A percentile compares a stretch with the other conserved stretches of the same genome.
These are phyloP conservation scores for Cercospora berteroae DNA, from an alignment of 2,329 filamentous ascomycete genomes.

Conservation along the genomic window DNA sequence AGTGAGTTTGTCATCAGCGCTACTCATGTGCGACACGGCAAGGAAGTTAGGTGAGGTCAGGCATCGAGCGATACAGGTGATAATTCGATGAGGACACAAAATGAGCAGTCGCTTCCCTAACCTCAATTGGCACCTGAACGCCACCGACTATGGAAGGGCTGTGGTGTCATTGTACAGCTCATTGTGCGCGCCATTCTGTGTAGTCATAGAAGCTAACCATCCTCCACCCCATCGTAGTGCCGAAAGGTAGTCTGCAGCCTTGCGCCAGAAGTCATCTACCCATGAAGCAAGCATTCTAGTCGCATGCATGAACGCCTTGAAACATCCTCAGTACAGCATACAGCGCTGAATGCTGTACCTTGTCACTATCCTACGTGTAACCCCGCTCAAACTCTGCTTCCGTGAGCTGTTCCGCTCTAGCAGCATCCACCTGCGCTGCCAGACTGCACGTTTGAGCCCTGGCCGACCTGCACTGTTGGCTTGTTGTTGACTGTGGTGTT, in stretches of 20 bases:
- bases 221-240: slow-evolving; percentile 18
- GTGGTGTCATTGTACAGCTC: slow-evolving; percentile 15
- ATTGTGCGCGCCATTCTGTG: slow-evolving; percentile 26
- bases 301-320: slow-evolving; percentile 26
- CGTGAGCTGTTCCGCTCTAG: slow-evolving; percentile 49
- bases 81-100: neutral
- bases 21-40: neutral
- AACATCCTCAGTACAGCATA: slow-evolving; percentile 14
- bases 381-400: neutral
- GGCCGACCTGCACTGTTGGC: slow-evolving; percentile 92
- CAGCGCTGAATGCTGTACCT: slow-evolving; percentile 21
- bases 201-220: slow-evolving; percentile 21
- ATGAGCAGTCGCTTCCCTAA: neutral
- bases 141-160: slow-evolving; percentile 13
- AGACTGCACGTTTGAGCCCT: slow-evolving; percentile 89
- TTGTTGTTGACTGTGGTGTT: slow-evolving; percentile 97
- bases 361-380: slow-evolving; percentile 12
- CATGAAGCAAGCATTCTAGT: slow-evolving; percentile 28
- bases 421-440: slow-evolving; percentile 86
- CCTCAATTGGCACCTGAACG: slow-evolving; percentile 5
- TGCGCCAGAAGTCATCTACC: slow-evolving; percentile 27
- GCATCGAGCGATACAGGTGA: neutral
- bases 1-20: neutral
- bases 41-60: neutral
- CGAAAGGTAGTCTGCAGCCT: slow-evolving; percentile 16